These are phyloP conservation scores for Pseudogymnoascus sp. DNA, from an alignment of 2,329 filamentous ascomycete genomes.

Conservation along the genomic window DNA sequence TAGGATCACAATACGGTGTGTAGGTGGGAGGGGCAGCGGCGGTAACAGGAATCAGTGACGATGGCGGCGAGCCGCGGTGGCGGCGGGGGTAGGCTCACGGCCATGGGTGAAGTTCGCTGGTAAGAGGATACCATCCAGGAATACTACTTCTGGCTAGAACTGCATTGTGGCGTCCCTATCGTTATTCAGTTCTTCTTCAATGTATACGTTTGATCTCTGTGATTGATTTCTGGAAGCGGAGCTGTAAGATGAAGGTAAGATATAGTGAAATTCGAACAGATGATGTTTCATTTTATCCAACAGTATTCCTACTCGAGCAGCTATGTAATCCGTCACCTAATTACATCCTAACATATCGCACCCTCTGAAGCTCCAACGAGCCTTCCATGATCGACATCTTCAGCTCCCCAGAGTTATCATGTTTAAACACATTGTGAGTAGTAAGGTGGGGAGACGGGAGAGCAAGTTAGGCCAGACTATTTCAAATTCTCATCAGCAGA, in stretches of 20 bases:
- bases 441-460: slow-evolving; percentile 14
- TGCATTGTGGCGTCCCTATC: background rate
- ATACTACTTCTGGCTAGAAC: background rate
- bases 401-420: background rate
- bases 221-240: too few relatives aligned
- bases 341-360: background rate
- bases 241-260: background rate
- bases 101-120: background rate
- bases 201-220: too few relatives aligned
- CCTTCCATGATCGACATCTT: background rate
- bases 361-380: background rate
- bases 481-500: background rate
- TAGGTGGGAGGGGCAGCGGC: background rate
- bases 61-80: background rate
- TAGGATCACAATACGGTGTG: too few relatives aligned
- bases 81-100: background rate
- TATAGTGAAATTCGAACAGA: background rate
- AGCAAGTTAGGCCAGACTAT: slow-evolving; percentile 9
- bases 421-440: slow-evolving; percentile 11
- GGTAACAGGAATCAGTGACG: background rate
- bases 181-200: too few relatives aligned
- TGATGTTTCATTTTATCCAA: background rate
- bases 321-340: background rate
- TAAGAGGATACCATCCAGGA: background rate
- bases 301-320: background rate